Base-by-base conservation (phyloP, 1,139 yeast species). In the Magnusiomyces sp. region DNA sequence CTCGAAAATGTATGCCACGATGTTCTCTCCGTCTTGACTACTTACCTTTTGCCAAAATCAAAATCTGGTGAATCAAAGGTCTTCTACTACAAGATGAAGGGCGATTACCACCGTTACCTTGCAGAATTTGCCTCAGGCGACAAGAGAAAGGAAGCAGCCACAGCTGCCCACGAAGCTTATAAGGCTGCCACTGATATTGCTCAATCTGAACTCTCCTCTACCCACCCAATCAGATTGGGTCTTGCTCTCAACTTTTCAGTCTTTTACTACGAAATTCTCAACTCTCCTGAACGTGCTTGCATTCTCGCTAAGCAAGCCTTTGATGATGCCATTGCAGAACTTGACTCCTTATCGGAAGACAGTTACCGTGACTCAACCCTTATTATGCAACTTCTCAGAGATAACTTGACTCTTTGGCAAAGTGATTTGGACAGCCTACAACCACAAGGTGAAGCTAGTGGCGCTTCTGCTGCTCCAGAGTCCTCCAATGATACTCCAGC, bases 71-170 rank as follows among this genome's bases (percentile, higher is more conserved):
- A 92, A 74, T 88, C 96, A 48, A 89, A 90, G 79, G 97, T 92
- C 54, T 92, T 92, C 73, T 92, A 92, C 79, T 89, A 87, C 76
- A 92, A 92, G 81, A 92, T 92, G 97, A 90, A 92, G 79, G 98
- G 97, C 75, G 98, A 92, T 72, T 92, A 92, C 79, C 95, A 90
- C 78, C 95, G 98, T 75, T 92, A 92, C 73, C 80, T 92, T 73
- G 97, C 97, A 57, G 98, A 92, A 75, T 92, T 92, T 66, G 94
- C 97, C 57, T 77, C 81, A 60, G 81, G 88, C 59, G 96, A 88
- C 62, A 85, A 86, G 74, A 86, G 97, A 69, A 87, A 88, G 70
- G 89, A 79, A 59, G 95, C 96, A 57, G 95, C 97, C 50, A 92
- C 86, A 64, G 78, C 84, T 61, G 90, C 97, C 45, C 80, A 89